A percentile compares a stretch with the other conserved stretches of the same genome.
Evolutionary conservation across 768 basidiomycete species (phyloP).

Genomic region (Myochromella boudieri): DNA sequence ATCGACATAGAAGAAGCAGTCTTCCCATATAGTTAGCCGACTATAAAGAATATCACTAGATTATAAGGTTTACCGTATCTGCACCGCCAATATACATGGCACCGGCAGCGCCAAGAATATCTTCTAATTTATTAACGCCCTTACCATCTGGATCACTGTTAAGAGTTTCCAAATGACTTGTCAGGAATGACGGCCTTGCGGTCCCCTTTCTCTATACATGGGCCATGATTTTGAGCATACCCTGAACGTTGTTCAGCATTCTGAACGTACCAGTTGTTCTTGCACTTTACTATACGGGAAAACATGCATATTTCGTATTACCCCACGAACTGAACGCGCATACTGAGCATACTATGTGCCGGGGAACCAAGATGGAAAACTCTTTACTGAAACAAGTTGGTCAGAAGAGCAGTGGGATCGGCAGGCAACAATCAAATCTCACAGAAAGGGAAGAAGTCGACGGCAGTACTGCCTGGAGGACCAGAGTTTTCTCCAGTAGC

Average conservation of each 20-base stretch:
- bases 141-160: background rate
- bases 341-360: constrained; percentile 11
- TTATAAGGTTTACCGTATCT: background rate
- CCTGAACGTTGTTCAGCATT: background rate
- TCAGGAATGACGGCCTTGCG: background rate
- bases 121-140: background rate
- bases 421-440: background rate
- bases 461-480: constrained; percentile 12
- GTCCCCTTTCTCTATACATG: background rate
- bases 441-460: constrained; percentile 18
- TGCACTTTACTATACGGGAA: background rate
- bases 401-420: background rate
- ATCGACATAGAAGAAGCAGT: constrained; percentile 13
- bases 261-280: background rate
- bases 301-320: background rate
- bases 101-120: background rate
- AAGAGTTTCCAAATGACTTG: background rate
- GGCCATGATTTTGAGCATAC: background rate
- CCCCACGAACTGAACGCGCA: constrained; percentile 3
- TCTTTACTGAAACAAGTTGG: constrained; percentile 4
- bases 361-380: constrained; percentile 19
- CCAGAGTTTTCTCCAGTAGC: constrained; percentile 4
- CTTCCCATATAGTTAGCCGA: constrained; percentile 3
- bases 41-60: background rate
- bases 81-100: constrained; percentile 1